Evolutionary conservation across 2,329 filamentous ascomycete genomes (phyloP).

Genomic region (Stagonosporopsis rhizophila): DNA sequence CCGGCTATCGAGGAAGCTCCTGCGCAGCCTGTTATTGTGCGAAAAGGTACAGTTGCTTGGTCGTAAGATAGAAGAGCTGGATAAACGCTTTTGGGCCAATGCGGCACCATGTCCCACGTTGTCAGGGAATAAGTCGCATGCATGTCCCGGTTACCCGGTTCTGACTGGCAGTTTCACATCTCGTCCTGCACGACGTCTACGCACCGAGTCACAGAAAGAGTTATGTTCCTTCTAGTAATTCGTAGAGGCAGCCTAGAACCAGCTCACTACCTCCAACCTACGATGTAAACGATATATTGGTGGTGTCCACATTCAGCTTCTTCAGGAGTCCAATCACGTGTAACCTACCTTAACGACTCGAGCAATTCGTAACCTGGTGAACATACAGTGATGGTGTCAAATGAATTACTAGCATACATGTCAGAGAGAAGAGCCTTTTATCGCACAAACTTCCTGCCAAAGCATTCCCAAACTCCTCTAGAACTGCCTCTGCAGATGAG

Average conservation of each 20-base stretch:
- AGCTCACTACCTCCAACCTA: neutral
- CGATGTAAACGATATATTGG: too few species aligned
- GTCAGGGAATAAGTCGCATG: too few species aligned
- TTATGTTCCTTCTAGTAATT: too few species aligned
- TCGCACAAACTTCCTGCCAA: constrained; percentile 5
- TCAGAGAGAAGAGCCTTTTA: constrained; percentile 13
- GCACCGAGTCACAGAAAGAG: too few species aligned
- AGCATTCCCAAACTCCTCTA: constrained; percentile 13
- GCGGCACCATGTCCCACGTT: too few species aligned
- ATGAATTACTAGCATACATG: constrained; percentile 20
- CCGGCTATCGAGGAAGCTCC: constrained; percentile 13
- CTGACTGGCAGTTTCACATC: too few species aligned
- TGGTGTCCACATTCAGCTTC: too few species aligned
- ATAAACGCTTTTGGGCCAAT: neutral
- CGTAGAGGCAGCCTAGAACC: neutral
- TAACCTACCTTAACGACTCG: too few species aligned
- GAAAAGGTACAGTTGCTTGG: constrained; percentile 15
- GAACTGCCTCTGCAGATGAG: constrained; percentile 9
- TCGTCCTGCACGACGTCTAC: too few species aligned
- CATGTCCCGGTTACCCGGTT: too few species aligned
- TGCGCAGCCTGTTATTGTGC: constrained; percentile 10
- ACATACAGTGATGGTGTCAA: neutral
- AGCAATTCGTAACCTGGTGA: neutral
- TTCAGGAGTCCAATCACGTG: too few species aligned
- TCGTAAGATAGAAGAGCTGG: neutral